Conservation (phyloP, 306 rosid species). For the Acacia melanoxylon region DNA sequence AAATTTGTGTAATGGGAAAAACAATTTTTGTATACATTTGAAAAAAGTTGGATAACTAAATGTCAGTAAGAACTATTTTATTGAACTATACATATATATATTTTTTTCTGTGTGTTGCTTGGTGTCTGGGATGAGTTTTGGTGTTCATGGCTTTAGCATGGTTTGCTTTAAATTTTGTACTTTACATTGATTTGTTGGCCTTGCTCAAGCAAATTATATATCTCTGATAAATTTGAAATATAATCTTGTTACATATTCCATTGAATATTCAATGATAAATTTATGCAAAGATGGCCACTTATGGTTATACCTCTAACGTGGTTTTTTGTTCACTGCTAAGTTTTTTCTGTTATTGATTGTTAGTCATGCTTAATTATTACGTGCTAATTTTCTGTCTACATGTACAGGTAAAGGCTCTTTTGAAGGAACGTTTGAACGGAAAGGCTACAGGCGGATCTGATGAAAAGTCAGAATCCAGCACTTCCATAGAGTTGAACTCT, state of each 20-base stretch:
- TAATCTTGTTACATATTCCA: neutral
- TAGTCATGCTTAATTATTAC: neutral
- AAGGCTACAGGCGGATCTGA: slow-evolving; percentile 79
- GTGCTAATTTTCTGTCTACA: slow-evolving; percentile 24
- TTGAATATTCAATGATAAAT: neutral
- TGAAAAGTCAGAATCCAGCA: slow-evolving; percentile 67
- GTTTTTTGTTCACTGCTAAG: neutral
- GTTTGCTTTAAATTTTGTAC: neutral
- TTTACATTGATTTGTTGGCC: slow-evolving; percentile 38
- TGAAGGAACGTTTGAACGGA: slow-evolving; percentile 87
- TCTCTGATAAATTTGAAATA: neutral
- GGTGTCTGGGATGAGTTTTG: neutral
- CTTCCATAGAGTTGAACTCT: slow-evolving; percentile 82
- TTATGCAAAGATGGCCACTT: neutral
- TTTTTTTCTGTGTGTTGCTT: neutral
- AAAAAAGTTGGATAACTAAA: neutral
- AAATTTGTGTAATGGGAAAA: slow-evolving; percentile 12
- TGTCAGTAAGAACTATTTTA: neutral
- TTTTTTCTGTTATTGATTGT: neutral
- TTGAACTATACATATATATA: neutral
- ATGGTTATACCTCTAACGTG: neutral
- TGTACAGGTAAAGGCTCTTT: slow-evolving; percentile 73
- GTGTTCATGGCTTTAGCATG: neutral
- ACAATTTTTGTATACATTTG: neutral
- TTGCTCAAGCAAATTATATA: slow-evolving; percentile 47